Evolutionary conservation across 257 asterid species (phyloP), one percentile per base, ranked within the genome.

Genomic region (Nicotiana tomentosiformis): DNA sequence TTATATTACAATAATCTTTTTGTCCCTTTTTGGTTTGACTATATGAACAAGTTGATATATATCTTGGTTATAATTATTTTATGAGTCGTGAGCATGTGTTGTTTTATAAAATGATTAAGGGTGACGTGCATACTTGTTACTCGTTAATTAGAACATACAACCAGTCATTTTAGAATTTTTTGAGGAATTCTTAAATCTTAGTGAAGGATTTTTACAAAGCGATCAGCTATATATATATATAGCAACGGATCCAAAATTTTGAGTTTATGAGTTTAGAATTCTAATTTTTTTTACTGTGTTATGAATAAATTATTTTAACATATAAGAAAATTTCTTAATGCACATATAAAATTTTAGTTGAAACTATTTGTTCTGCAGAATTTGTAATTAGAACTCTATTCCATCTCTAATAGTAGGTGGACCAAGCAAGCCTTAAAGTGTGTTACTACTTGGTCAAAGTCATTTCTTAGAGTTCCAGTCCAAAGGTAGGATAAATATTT

Each of bases 11-110:
- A 23, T 72, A 72, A 23, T 39, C 61, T 76, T 9, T 76, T 29
- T 15, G 26, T 9, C 46, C 46, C 15, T 17, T 72, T 49, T 29
- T 26, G 62, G 62, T 61, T 51, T 76, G 65, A 76, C 46, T 26
- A 67, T 6, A 76, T 76, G 80, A 51, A 29, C 80, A 76, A 76
- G 46, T 76, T 51, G 80, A 51, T 26, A 76, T 76, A 76, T 76
- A 76, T 51, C 46, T 51, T 76, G 65, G 80, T 76, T 76, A 29
- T 29, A 51, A 51, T 76, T 76, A 51, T 51, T 26, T 76, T 49
- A 29, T 29, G 43, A 76, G 80, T 76, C 80, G 80, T 76, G 64
- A 51, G 46, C 80, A 51, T 29, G 80, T 51, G 46, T 51, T 14
- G 80, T 51, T 20, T 76, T 29, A 76, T 76, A 76, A 76, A 53